Percentiles rank a stretch among this genome's conserved stretches.
These are phyloP conservation scores for Kuraishia hungarica DNA, from an alignment of 805 yeast species.

Conservation along the genomic window DNA sequence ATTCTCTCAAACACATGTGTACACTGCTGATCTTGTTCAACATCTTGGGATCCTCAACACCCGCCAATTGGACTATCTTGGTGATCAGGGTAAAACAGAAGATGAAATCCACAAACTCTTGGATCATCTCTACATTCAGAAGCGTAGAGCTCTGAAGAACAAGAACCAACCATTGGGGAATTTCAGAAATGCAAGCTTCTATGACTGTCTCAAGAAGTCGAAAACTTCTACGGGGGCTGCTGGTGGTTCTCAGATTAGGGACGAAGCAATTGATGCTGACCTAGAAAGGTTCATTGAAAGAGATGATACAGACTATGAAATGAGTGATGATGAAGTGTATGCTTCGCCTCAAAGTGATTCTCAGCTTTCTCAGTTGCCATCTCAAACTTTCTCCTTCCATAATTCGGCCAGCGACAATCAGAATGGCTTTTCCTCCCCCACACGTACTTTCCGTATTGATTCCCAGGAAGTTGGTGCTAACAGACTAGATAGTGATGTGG, in stretches of 20 bases:
- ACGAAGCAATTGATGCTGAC: conserved; percentile 7
- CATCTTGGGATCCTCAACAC: conserved; percentile 22
- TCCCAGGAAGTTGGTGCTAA: not conserved
- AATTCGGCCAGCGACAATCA: too few relatives aligned
- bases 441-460: not conserved
- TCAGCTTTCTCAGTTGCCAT: not conserved
- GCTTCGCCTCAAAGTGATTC: not conserved
- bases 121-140: conserved; percentile 17
- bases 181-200: not conserved
- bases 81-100: conserved; percentile 19
- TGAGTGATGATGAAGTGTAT: not conserved
- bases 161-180: not conserved
- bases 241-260: not conserved
- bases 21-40: conserved; percentile 24
- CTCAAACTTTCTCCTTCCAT: not conserved
- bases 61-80: conserved; percentile 18
- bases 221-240: not conserved
- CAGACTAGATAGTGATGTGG: not conserved
- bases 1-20: conserved; percentile 25
- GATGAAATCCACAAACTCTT: conserved; percentile 17
- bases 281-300: conserved; percentile 8
- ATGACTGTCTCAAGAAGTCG: not conserved
- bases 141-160: conserved; percentile 1
- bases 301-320: conserved; percentile 3
- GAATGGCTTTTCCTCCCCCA: not conserved